Conservation (phyloP, 2,329 filamentous ascomycete species). For the Cryphonectria carpinicola region DNA sequence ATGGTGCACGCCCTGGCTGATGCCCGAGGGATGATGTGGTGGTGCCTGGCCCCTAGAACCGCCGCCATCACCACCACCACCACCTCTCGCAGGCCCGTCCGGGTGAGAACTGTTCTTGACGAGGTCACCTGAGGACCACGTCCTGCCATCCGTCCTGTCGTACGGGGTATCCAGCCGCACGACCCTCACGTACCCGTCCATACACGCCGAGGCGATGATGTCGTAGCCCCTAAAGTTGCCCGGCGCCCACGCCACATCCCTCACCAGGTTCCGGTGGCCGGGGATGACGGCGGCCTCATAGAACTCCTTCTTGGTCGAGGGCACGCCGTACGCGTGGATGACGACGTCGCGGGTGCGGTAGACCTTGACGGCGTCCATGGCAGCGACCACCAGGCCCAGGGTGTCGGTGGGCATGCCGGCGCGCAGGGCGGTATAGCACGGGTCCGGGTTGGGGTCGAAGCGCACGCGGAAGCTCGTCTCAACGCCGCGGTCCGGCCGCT, state of each 20-base stretch:
- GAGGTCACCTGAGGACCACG: constrained; percentile 54
- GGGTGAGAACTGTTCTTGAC: constrained; percentile 39
- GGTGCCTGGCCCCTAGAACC: constrained; percentile 32
- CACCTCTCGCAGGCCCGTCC: constrained; percentile 22
- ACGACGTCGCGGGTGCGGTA: constrained; percentile 73
- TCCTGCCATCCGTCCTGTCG: constrained; percentile 50
- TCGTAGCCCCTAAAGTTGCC: constrained; percentile 91
- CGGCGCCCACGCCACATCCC: constrained; percentile 90
- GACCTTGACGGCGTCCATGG: constrained; percentile 80
- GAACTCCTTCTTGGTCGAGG: constrained; percentile 72
- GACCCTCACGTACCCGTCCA: constrained; percentile 88
- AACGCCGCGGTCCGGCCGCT: constrained; percentile 75
- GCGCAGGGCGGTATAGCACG: constrained; percentile 75
- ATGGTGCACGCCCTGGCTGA: constrained; percentile 58
- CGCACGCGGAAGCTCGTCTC: constrained; percentile 85
- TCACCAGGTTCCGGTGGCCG: constrained; percentile 75
- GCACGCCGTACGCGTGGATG: constrained; percentile 54
- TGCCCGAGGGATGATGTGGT: constrained; percentile 47
- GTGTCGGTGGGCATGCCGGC: constrained; percentile 82
- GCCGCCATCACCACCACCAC: constrained; percentile 26
- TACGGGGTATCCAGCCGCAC: constrained; percentile 74
- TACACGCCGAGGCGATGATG: constrained; percentile 86
- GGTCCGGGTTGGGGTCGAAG: constrained; percentile 86
- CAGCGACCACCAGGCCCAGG: constrained; percentile 80
- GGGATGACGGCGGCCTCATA: constrained; percentile 80